phyloP scores from a whole-genome alignment of 768 basidiomycete genomes.

The Sporobolomyces pararoseus region DNA sequence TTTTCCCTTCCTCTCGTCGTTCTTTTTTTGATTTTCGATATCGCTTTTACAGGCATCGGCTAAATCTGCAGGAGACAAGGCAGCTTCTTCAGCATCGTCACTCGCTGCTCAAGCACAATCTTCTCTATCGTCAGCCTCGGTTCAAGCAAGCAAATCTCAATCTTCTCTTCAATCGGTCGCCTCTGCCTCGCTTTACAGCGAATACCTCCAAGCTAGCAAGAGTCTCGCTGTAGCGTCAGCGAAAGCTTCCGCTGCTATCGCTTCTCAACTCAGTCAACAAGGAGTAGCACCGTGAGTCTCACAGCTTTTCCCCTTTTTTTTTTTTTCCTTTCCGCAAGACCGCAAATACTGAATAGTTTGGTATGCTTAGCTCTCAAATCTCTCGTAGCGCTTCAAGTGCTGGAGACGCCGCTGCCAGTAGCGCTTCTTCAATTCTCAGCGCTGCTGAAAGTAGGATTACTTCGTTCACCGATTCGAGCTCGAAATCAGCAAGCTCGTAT shows the following conservation, averaged over 20 bases:
- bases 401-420: slow-evolving; percentile 8
- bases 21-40: too few species aligned
- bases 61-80: slow-evolving; percentile 48
- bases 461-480: slow-evolving; percentile 15
- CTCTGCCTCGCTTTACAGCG: slow-evolving; percentile 26
- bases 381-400: slow-evolving; percentile 16
- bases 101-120: slow-evolving; percentile 48
- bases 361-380: slow-evolving; percentile 26
- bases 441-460: background rate
- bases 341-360: background rate
- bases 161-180: slow-evolving; percentile 18
- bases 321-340: too few species aligned
- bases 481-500: background rate
- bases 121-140: slow-evolving; percentile 40
- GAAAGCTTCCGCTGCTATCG: slow-evolving; percentile 44
- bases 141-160: slow-evolving; percentile 47
- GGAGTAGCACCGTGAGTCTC: slow-evolving; percentile 21
- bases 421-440: background rate
- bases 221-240: slow-evolving; percentile 44
- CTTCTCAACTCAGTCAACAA: slow-evolving; percentile 18
- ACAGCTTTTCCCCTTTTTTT: background rate
- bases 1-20: background rate
- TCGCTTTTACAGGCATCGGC: slow-evolving; percentile 30
- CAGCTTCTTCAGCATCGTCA: slow-evolving; percentile 45
- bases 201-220: slow-evolving; percentile 42